Base-by-base conservation (phyloP, 441 rosid genomes). In the Brassica balearica region DNA sequence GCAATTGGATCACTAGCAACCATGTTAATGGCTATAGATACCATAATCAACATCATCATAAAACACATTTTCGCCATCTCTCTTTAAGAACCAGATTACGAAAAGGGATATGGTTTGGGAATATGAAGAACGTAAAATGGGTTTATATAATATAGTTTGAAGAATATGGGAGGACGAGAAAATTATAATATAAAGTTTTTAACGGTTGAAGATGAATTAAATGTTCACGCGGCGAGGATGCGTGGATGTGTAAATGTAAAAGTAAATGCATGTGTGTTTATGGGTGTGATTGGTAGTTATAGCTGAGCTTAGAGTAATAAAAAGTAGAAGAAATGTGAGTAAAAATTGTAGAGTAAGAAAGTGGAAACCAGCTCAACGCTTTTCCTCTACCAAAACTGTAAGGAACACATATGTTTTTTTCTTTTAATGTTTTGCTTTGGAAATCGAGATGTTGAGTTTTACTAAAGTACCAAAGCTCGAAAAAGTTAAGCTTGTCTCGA, bases 151-250 rank as follows among this genome's bases (percentile, higher is more conserved):
- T 29, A 51, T 19, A 2, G 65, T 23, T 41, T 8, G 19, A 70
- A 10, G 14, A 14, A 2, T 53, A 53, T 15, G 59, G 22, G 59
- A 53, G 59, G 58, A 51, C 58, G 58, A 51, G 58, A 51, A 51
- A 6, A 51, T 6, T 51, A 53, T 14, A 53, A 14, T 53, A 15
- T 6, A 53, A 53, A 53, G 20, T 53, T 53, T 53, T 2, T 53
- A 53, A 53, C 59, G 59, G 59, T 53, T 53, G 59, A 53, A 53
- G 19, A 15, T 7, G 77, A 85, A 90, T 84, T 88, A 82, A 90
- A 76, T 80, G 83, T 73, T 65, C 83, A 90, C 90, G 91, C 90
- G 91, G 87, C 73, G 77, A 67, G 62, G 36, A 38, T 43, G 76
- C 82, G 29, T 60, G 5, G 11, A 36, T 61, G 68, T 19, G 9